Percentiles rank a stretch among this genome's conserved stretches.
Evolutionary conservation across 2,329 filamentous ascomycete species (phyloP).

Genomic region (Podosphaera xanthii): DNA sequence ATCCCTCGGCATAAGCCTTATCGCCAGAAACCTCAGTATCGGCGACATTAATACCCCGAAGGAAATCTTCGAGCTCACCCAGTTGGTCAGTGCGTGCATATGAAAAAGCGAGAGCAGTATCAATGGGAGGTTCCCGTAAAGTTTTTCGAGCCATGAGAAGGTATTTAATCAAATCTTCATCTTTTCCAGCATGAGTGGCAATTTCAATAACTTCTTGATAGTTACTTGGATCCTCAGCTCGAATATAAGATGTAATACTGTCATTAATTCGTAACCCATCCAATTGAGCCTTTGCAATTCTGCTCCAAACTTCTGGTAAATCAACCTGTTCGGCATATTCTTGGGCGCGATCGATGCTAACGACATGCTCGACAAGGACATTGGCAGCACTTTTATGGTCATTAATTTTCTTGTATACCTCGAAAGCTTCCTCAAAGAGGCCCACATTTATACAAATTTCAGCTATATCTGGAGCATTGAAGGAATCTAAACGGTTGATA

Average conservation of each 20-base stretch:
- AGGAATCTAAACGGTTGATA: slow-evolving; percentile 74
- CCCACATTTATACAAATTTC: slow-evolving; percentile 85
- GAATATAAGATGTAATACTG: slow-evolving; percentile 91
- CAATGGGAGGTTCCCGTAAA: slow-evolving; percentile 74
- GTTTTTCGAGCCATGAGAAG: slow-evolving; percentile 95
- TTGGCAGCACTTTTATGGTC: slow-evolving; percentile 72
- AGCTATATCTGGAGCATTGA: slow-evolving; percentile 81
- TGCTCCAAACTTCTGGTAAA: slow-evolving; percentile 88
- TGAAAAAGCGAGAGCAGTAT: slow-evolving; percentile 83
- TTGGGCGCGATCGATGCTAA: slow-evolving; percentile 92
- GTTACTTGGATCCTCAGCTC: slow-evolving; percentile 78
- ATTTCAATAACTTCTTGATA: slow-evolving; percentile 92
- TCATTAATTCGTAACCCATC: slow-evolving; percentile 85
- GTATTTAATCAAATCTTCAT: slow-evolving; percentile 91
- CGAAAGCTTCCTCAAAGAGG: slow-evolving; percentile 87
- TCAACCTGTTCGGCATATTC: slow-evolving; percentile 91
- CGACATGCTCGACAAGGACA: slow-evolving; percentile 85
- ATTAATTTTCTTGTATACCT: slow-evolving; percentile 94
- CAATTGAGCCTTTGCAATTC: slow-evolving; percentile 90
- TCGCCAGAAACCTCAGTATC: slow-evolving; percentile 94
- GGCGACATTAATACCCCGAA: slow-evolving; percentile 78
- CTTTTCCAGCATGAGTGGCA: slow-evolving; percentile 84
- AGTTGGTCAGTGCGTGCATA: slow-evolving; percentile 84
- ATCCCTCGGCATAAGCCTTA: slow-evolving; percentile 87
- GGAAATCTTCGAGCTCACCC: slow-evolving; percentile 83